phyloP scores from a whole-genome alignment of 148 eudicot genomes.

The Pouteria glomerata region DNA sequence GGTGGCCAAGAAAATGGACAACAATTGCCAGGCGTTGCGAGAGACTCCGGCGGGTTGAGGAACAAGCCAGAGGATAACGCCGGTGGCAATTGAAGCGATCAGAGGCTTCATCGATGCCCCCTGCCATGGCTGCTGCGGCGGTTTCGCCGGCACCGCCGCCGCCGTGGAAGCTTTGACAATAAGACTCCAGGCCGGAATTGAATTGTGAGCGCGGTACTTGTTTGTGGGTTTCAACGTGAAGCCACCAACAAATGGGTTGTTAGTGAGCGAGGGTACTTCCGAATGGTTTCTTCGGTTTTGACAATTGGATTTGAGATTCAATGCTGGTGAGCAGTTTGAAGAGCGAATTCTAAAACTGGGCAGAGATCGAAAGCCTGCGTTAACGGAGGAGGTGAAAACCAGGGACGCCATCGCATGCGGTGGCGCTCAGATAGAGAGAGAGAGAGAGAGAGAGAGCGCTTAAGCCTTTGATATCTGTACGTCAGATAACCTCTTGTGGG shows the following conservation, averaged over 20 bases:
- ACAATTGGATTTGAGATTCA: slow-evolving; percentile 15
- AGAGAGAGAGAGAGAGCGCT: background rate
- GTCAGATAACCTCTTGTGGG: background rate
- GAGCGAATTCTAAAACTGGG: slow-evolving; percentile 23
- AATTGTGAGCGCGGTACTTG: background rate
- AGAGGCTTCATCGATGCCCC: slow-evolving; percentile 72
- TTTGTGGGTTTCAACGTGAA: slow-evolving; percentile 13
- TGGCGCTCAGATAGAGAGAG: slow-evolving; percentile 10
- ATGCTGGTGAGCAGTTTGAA: slow-evolving; percentile 12
- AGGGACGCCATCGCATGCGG: slow-evolving; percentile 58
- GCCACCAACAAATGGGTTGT: background rate
- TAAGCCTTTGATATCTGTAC: background rate
- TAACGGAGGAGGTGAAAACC: slow-evolving; percentile 37
- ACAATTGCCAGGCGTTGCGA: slow-evolving; percentile 67
- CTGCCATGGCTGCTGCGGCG: slow-evolving; percentile 37
- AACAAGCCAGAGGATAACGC: slow-evolving; percentile 63
- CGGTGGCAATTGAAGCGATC: slow-evolving; percentile 62
- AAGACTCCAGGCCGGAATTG: background rate
- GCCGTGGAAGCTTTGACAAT: slow-evolving; percentile 17
- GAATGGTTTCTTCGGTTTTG: background rate
- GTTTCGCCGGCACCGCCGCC: slow-evolving; percentile 22
- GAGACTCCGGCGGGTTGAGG: slow-evolving; percentile 75
- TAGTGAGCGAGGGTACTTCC: background rate
- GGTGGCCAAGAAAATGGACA: slow-evolving; percentile 77
- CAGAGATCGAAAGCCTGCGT: slow-evolving; percentile 35